Percentiles rank a stretch among this genome's conserved stretches.
These are phyloP conservation scores for Didymosphaeria variabile DNA, from an alignment of 2,329 filamentous ascomycete species.

Conservation along the genomic window DNA sequence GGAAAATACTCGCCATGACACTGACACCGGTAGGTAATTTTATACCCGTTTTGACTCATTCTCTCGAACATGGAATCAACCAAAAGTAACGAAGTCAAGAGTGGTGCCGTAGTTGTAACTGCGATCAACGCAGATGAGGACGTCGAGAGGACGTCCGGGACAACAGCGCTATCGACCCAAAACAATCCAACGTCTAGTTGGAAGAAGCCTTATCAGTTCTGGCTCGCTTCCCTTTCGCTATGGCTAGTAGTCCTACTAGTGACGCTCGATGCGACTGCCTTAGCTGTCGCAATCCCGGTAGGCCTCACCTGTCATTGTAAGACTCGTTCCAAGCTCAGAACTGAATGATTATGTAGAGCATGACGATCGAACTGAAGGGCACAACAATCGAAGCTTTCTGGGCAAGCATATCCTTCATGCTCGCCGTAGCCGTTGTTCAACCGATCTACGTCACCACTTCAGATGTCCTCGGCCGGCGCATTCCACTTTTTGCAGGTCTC, in stretches of 20 bases:
- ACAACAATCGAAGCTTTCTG: conserved; percentile 56
- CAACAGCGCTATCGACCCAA: not conserved
- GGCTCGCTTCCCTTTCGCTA: conserved; percentile 15
- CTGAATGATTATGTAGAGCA: not conserved
- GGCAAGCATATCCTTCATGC: conserved; percentile 64
- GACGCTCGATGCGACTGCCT: conserved; percentile 22
- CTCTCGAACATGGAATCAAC: not conserved
- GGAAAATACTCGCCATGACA: not conserved
- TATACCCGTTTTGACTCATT: not conserved
- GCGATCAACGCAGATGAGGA: not conserved
- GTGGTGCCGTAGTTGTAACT: not conserved
- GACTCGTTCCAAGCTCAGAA: not conserved
- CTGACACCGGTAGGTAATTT: not conserved
- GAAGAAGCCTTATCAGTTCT: conserved; percentile 14
- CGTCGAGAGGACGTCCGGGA: not conserved
- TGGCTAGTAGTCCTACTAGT: conserved; percentile 17
- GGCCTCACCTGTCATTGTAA: not conserved
- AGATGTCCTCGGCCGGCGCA: conserved; percentile 37
- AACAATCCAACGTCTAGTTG: not conserved
- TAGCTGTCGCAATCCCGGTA: conserved; percentile 25
- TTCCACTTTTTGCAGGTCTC: conserved; percentile 29
- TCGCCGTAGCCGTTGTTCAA: conserved; percentile 31
- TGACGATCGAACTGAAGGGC: conserved; percentile 11
- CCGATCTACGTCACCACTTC: conserved; percentile 43
- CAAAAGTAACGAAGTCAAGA: not conserved